Evolutionary conservation across 2,329 filamentous ascomycete genomes (phyloP), one percentile per base, ranked within the genome.

Genomic region (Cordyceps sp.): DNA sequence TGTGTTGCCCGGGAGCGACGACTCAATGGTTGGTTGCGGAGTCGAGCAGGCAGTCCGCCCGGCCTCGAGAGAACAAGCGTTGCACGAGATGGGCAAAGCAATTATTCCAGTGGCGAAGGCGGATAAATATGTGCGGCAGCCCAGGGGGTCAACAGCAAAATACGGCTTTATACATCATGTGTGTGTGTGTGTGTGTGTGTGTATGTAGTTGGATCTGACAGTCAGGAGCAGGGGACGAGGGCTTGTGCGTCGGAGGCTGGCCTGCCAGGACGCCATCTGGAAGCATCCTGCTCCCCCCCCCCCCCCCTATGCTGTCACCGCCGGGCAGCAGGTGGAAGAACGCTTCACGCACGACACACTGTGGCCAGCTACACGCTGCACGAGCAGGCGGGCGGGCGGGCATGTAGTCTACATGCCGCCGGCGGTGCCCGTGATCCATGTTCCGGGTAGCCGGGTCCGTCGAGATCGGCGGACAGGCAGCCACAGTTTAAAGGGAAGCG

Each of bases 381-480:
- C n/a, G 12, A 23, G 21, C 7, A 12, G 12, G 21, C 12, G 7
- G 12, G 12, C 7, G 21, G 21, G 21, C 12, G 12, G 21, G 7
- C 30, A 25, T 31, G 20, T 15, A 10, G 13, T n/a, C 5, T 8
- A 22, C 19, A 22, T 20, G 28, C 18, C 18, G 23, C 14, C 19
- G 6, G 14, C 10, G 18, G 20, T 20, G 19, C 24, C 32, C 26
- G 18, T 30, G 28, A 32, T 29, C 34, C 34, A 32, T 29, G 30
- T 32, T 27, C 34, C 30, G 27, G 34, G 34, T 26, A 32, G 26
- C 23, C 22, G 26, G 34, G 33, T 15, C 30, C 21, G 21, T 29
- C 16, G 28, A 16, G 23, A 32, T 32, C 21, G 29, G 29, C 29
- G 22, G 29, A 8, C 29, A 17, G 22, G n/a, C 22, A 24, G 22